These are phyloP conservation scores for Crithidia bombi DNA, from an alignment of 208 protist genomes.

Conservation along the genomic window DNA sequence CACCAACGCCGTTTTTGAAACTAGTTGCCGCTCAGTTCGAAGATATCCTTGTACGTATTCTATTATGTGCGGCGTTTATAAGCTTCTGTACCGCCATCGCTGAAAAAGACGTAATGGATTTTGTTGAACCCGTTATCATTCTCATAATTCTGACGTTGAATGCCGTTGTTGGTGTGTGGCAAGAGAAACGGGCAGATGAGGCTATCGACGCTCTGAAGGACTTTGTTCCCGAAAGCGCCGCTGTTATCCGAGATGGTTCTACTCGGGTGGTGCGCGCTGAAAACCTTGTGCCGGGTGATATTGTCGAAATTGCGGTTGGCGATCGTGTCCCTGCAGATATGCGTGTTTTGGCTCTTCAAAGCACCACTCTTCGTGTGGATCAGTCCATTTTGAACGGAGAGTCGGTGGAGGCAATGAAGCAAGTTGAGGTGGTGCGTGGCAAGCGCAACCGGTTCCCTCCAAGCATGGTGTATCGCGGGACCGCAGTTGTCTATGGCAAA, in stretches of 20 bases:
- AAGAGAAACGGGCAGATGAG: slow-evolving; percentile 92
- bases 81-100: slow-evolving; percentile 84
- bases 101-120: slow-evolving; percentile 69
- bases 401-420: slow-evolving; percentile 81
- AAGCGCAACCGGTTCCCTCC: slow-evolving; percentile 61
- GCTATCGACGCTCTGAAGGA: slow-evolving; percentile 90
- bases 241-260: slow-evolving; percentile 73
- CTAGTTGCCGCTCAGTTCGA: slow-evolving; percentile 90
- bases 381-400: slow-evolving; percentile 97
- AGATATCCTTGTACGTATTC: slow-evolving; percentile 90
- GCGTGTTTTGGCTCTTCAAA: slow-evolving; percentile 86
- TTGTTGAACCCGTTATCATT: slow-evolving; percentile 96
- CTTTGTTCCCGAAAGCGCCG: slow-evolving; percentile 69
- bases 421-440: slow-evolving; percentile 39
- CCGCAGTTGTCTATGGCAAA: slow-evolving; percentile 90
- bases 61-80: slow-evolving; percentile 77
- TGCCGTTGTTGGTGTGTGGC: slow-evolving; percentile 93
- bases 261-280: slow-evolving; percentile 53
- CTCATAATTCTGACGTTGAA: slow-evolving; percentile 95
- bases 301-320: slow-evolving; percentile 94
- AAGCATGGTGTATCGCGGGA: slow-evolving; percentile 96
- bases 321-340: slow-evolving; percentile 96
- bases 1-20: slow-evolving; percentile 78
- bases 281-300: slow-evolving; percentile 95
- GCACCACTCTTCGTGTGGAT: slow-evolving; percentile 89